phyloP scores from a whole-genome alignment of 2,329 filamentous ascomycete genomes.

The Hawksworthiomyces lignivorus region DNA sequence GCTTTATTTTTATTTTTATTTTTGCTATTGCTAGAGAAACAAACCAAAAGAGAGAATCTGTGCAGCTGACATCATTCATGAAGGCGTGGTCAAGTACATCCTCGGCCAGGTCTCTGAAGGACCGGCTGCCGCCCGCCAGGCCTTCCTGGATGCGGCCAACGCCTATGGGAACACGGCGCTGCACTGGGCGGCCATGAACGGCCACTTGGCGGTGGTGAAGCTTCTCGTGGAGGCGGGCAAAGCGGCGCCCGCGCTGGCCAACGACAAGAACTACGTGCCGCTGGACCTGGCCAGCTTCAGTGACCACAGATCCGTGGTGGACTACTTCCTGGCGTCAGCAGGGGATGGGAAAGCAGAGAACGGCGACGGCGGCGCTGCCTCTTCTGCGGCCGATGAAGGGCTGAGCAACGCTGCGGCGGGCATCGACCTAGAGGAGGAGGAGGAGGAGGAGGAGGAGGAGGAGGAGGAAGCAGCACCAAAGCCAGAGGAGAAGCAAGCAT shows the following conservation, averaged over 20 bases:
- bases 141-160: constrained; percentile 64
- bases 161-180: constrained; percentile 81
- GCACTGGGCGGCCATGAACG: constrained; percentile 90
- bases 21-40: too few species aligned
- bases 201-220: constrained; percentile 75
- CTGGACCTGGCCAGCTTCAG: constrained; percentile 67
- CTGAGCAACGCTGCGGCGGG: too few species aligned
- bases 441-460: too few species aligned
- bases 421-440: too few species aligned
- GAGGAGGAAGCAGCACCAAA: too few species aligned
- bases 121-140: constrained; percentile 33
- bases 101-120: constrained; percentile 34
- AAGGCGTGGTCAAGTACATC: constrained; percentile 39
- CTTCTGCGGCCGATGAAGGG: too few species aligned
- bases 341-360: constrained; percentile 40
- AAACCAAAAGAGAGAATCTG: too few species aligned
- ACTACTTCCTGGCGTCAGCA: constrained; percentile 48
- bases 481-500: too few species aligned
- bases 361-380: not conserved
- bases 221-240: constrained; percentile 68
- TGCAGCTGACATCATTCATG: too few species aligned
- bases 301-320: constrained; percentile 57
- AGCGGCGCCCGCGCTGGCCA: constrained; percentile 69
- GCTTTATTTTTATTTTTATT: too few species aligned
- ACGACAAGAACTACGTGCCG: constrained; percentile 76